These are phyloP conservation scores for Rhizophagus clarus DNA, from an alignment of 192 early-diverging fungal species.

Conservation along the genomic window DNA sequence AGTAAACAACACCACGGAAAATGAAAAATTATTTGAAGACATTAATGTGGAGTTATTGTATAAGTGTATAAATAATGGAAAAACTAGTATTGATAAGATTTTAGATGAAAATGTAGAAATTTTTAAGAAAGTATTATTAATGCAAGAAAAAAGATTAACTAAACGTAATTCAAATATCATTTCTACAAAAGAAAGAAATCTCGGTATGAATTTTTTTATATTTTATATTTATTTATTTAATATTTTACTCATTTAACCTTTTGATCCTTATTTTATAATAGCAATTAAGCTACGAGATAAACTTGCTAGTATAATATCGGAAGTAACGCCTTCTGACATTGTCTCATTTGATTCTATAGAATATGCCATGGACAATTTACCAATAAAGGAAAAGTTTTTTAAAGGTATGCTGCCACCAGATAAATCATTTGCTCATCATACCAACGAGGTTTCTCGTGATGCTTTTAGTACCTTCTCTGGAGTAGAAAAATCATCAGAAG, in stretches of 20 bases:
- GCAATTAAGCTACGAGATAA: conserved; percentile 40
- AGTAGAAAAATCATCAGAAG: not conserved
- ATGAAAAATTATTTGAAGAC: not conserved
- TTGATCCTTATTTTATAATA: conserved; percentile 14
- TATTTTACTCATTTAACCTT: not conserved
- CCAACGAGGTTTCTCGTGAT: conserved; percentile 34
- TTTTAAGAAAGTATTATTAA: not conserved
- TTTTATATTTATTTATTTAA: not conserved
- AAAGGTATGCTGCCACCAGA: conserved; percentile 51
- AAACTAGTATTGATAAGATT: not conserved
- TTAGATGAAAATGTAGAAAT: conserved; percentile 12
- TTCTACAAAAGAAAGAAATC: not conserved
- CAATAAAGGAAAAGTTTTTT: conserved; percentile 46
- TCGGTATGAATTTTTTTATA: not conserved
- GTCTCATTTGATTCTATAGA: conserved; percentile 40
- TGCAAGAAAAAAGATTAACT: not conserved
- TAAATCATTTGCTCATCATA: conserved; percentile 51
- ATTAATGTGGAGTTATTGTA: not conserved
- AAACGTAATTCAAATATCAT: not conserved
- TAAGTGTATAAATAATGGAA: not conserved
- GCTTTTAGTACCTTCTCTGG: not conserved
- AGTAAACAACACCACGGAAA: not conserved
- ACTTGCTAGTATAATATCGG: conserved; percentile 35
- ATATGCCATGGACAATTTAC: conserved; percentile 43
- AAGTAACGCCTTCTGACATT: conserved; percentile 43